Conservation (phyloP, 2,329 filamentous ascomycete genomes). For the Pleomassaria siparia region DNA sequence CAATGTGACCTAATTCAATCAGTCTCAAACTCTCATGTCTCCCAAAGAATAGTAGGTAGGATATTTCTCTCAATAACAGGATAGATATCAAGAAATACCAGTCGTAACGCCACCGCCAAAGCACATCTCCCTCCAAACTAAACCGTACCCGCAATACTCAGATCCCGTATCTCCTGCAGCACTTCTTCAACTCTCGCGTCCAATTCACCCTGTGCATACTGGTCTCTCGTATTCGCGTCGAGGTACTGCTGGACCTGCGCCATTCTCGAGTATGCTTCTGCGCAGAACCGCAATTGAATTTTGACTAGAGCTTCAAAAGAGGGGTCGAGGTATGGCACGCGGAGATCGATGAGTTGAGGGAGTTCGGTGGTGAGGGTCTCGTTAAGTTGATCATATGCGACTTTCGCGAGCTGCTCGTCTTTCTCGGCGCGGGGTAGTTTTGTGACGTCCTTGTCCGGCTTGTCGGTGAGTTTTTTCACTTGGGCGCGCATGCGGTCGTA, state of each 20-base stretch:
- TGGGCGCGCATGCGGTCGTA: constrained; percentile 95
- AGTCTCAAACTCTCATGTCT: too few relatives aligned
- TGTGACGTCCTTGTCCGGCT: constrained; percentile 96
- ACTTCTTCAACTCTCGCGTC: constrained; percentile 94
- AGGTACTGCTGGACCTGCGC: constrained; percentile 99
- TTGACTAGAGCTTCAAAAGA: constrained; percentile 98
- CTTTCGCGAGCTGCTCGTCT: constrained; percentile 91
- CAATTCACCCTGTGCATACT: constrained; percentile 91
- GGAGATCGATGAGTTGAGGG: constrained; percentile 92
- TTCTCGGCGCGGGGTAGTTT: constrained; percentile 96
- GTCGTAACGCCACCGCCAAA: neutral
- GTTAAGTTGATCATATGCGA: constrained; percentile 94
- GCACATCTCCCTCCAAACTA: constrained; percentile 11
- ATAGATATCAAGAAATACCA: too few relatives aligned
- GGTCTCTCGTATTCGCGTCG: constrained; percentile 90
- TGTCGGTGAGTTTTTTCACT: constrained; percentile 95
- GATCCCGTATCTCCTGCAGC: constrained; percentile 90
- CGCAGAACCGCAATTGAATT: constrained; percentile 96
- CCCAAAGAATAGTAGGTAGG: too few relatives aligned
- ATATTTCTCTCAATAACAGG: too few relatives aligned
- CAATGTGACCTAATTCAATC: too few relatives aligned
- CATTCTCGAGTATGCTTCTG: constrained; percentile 96
- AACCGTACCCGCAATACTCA: constrained; percentile 84
- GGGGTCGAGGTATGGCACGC: constrained; percentile 95
- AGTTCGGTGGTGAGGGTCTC: constrained; percentile 92